Evolutionary conservation across 106 monocot genomes (phyloP).

Genomic region (Chionographis japonica): DNA sequence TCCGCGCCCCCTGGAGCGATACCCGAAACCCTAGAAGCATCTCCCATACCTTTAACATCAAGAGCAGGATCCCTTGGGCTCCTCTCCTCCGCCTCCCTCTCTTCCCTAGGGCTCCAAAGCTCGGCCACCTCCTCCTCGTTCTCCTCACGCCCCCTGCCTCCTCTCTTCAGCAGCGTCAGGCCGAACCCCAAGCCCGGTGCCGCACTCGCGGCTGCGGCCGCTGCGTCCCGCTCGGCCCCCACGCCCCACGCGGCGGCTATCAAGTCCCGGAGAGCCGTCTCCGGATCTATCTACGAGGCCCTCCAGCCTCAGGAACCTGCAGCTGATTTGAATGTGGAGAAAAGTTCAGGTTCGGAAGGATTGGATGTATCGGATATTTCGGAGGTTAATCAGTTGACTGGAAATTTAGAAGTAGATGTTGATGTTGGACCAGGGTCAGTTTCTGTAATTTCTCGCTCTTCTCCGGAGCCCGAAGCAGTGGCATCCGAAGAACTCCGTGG

Average conservation of each 20-base stretch:
- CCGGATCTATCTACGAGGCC: slow-evolving; percentile 17
- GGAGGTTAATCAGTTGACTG: not conserved
- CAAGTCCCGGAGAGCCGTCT: slow-evolving; percentile 48
- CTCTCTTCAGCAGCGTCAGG: slow-evolving; percentile 56
- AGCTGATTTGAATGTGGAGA: slow-evolving; percentile 3
- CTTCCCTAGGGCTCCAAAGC: slow-evolving; percentile 32
- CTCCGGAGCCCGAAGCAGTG: slow-evolving; percentile 5
- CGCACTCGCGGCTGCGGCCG: slow-evolving; percentile 85
- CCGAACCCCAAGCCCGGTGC: slow-evolving; percentile 76
- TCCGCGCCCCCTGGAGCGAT: not conserved
- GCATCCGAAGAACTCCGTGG: slow-evolving; percentile 6
- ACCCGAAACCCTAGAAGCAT: slow-evolving; percentile 21
- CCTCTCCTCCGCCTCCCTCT: slow-evolving; percentile 19
- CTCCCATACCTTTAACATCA: slow-evolving; percentile 2
- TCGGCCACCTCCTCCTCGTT: slow-evolving; percentile 6
- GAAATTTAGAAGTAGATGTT: slow-evolving; percentile 1
- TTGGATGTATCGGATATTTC: slow-evolving; percentile 11
- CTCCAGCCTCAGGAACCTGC: slow-evolving; percentile 1
- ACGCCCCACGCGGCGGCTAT: slow-evolving; percentile 78
- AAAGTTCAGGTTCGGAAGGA: not conserved
- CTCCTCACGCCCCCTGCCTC: slow-evolving; percentile 21
- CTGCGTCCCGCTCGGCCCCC: slow-evolving; percentile 66
- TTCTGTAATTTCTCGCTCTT: not conserved
- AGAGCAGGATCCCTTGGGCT: slow-evolving; percentile 23
- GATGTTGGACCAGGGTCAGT: not conserved